Evolutionary conservation across 164 flowering plant genomes (phyloP).

Genomic region (Magnolia kwangsiensis): DNA sequence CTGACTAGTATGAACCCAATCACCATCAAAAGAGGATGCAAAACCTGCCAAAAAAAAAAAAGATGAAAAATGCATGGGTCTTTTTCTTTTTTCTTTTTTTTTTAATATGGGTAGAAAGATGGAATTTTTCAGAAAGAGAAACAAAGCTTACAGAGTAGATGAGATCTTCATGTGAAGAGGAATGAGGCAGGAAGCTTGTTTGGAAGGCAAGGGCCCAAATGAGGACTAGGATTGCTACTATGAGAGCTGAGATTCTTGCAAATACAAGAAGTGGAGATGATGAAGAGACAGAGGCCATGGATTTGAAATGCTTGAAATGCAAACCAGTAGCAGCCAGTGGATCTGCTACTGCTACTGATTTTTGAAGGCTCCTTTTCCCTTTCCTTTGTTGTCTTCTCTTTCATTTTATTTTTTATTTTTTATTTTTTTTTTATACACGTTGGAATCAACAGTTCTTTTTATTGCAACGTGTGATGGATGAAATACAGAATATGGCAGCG

Average conservation of each 20-base stretch:
- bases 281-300: slow-evolving; percentile 17
- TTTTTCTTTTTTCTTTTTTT: too few relatives aligned
- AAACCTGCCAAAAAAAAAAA: slow-evolving; percentile 39
- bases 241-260: slow-evolving; percentile 62
- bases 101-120: background rate
- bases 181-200: slow-evolving; percentile 55
- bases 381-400: background rate
- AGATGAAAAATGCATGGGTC: background rate
- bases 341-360: too few relatives aligned
- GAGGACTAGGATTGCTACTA: slow-evolving; percentile 59
- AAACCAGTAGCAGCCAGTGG: background rate
- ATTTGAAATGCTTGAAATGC: background rate
- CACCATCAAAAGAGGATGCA: slow-evolving; percentile 90
- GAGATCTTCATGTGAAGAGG: slow-evolving; percentile 45
- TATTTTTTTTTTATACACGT: too few relatives aligned
- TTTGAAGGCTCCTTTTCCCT: background rate
- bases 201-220: slow-evolving; percentile 60
- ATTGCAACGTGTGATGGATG: too few relatives aligned
- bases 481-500: too few relatives aligned
- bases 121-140: background rate
- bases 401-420: background rate
- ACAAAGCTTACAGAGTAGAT: slow-evolving; percentile 22
- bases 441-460: too few relatives aligned
- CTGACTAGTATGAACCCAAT: slow-evolving; percentile 84
- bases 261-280: slow-evolving; percentile 41